phyloP scores from a whole-genome alignment of 2,329 filamentous ascomycete genomes.

The Aureobasidium sp. region DNA sequence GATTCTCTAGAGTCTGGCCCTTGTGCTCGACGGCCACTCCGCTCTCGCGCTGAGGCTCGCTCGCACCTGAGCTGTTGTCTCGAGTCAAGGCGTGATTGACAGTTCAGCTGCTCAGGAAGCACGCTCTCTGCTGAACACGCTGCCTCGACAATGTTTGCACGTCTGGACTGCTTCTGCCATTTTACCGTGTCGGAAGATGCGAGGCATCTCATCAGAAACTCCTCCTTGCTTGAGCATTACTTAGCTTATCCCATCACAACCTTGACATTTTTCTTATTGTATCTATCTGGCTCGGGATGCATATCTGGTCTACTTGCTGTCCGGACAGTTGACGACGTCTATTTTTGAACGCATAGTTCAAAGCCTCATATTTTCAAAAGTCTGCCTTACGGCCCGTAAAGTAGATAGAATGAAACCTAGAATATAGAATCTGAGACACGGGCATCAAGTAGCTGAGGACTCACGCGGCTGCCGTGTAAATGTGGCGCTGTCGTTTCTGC shows the following conservation, averaged over 20 bases:
- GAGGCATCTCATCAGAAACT: too few relatives aligned
- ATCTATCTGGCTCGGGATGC: neutral
- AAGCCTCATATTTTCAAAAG: neutral
- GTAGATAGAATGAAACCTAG: neutral
- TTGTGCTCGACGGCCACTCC: neutral
- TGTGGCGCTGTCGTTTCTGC: conserved; percentile 46
- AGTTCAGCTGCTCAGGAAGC: neutral
- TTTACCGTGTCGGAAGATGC: neutral
- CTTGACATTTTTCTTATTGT: neutral
- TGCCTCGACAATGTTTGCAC: neutral
- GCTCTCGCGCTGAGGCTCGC: neutral
- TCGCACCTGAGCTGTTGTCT: neutral
- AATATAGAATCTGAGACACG: neutral
- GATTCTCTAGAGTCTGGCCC: neutral
- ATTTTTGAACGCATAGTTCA: neutral
- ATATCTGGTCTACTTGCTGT: neutral
- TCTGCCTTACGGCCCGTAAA: neutral
- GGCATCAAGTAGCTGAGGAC: neutral
- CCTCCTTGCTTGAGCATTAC: neutral
- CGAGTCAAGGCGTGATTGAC: neutral
- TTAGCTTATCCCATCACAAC: neutral
- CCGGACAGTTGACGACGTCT: neutral
- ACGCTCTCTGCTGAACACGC: neutral
- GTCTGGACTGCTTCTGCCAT: neutral
- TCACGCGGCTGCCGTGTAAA: neutral